phyloP scores from a whole-genome alignment of 768 basidiomycete species.

The Tylopilus sp. region DNA sequence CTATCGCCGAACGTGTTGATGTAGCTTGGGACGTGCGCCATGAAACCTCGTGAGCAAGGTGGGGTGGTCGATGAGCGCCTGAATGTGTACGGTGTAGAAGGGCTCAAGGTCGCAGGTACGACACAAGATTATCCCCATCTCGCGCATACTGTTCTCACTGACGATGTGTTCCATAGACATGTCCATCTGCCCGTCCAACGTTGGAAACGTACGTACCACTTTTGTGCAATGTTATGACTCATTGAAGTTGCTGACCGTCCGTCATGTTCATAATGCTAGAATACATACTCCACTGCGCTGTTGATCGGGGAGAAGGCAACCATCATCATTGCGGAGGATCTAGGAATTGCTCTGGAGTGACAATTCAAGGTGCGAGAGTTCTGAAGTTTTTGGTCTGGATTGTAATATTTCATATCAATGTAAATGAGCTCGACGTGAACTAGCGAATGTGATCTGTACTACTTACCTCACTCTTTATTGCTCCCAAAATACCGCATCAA shows the following conservation, averaged over 20 bases:
- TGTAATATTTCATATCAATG: no score
- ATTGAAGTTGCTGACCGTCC: neutral
- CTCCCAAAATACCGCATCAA: no score
- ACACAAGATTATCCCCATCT: neutral
- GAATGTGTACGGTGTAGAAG: constrained; percentile 59
- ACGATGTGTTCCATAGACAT: constrained; percentile 24
- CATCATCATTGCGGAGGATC: constrained; percentile 14
- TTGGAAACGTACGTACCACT: constrained; percentile 18
- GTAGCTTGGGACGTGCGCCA: constrained; percentile 64
- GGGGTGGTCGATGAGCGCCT: constrained; percentile 63
- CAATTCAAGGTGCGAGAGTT: no score
- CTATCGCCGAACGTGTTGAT: neutral
- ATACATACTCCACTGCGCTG: constrained; percentile 23
- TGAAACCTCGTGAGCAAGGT: constrained; percentile 56
- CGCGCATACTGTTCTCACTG: neutral
- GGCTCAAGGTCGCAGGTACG: constrained; percentile 60
- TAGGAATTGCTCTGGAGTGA: constrained; percentile 3
- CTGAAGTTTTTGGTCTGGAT: no score
- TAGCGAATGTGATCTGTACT: no score
- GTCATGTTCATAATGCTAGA: constrained; percentile 1
- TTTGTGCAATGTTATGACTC: neutral
- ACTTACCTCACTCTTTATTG: no score
- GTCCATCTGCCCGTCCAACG: constrained; percentile 32
- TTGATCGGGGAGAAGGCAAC: constrained; percentile 24
- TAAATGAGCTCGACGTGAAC: no score